A percentile compares a stretch with the other conserved stretches of the same genome.
Conservation (phyloP, 2,329 filamentous ascomycete genomes). For the Diaporthe vaccinii region DNA sequence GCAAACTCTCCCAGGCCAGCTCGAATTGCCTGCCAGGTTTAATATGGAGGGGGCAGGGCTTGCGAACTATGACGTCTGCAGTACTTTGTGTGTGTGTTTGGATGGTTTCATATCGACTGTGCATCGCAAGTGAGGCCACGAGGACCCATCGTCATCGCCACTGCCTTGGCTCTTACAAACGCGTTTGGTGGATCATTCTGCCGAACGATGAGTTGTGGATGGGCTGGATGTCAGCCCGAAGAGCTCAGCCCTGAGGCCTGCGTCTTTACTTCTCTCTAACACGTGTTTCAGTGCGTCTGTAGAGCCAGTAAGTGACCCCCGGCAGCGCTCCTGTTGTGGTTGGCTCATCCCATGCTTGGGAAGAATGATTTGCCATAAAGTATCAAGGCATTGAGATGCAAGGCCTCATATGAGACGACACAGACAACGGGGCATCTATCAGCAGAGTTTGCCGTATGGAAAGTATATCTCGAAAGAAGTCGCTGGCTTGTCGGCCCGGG, state of each 20-base stretch:
- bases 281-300: conserved; percentile 14
- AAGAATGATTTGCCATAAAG: neutral
- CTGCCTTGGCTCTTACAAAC: neutral
- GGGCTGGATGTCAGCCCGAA: neutral
- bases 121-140: neutral
- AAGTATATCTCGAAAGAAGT: neutral
- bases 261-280: conserved; percentile 9
- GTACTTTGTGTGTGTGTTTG: neutral
- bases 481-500: neutral
- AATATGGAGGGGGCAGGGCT: neutral
- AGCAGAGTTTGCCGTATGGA: neutral
- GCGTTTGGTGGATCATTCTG: neutral
- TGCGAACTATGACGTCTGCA: neutral
- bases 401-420: neutral
- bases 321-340: neutral
- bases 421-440: neutral
- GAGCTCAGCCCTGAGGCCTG: conserved; percentile 4
- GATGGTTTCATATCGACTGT: neutral
- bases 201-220: neutral
- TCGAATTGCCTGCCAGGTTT: neutral
- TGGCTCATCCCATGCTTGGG: neutral
- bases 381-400: neutral
- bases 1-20: neutral
- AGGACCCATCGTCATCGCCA: neutral
- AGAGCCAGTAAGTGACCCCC: neutral